These are phyloP conservation scores for Fusarium liriodendri DNA, from an alignment of 2,329 filamentous ascomycete genomes.

Conservation along the genomic window DNA sequence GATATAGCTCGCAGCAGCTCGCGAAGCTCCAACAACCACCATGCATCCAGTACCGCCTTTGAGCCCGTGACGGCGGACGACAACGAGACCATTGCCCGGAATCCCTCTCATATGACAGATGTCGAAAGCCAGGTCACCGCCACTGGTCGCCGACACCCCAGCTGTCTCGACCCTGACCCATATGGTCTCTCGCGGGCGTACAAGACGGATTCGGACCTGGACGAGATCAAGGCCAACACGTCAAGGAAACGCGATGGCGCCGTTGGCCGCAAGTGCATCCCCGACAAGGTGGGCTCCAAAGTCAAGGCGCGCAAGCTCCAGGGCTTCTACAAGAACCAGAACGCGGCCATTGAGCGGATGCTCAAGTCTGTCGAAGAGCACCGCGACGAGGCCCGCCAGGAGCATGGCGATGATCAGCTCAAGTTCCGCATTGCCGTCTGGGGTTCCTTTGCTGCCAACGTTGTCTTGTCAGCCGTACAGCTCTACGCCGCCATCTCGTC, in stretches of 20 bases:
- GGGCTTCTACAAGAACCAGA: constrained; percentile 90
- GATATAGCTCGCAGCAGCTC: constrained; percentile 44
- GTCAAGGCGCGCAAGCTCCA: constrained; percentile 68
- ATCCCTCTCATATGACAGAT: constrained; percentile 54
- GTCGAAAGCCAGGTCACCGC: constrained; percentile 61
- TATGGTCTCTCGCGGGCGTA: constrained; percentile 81
- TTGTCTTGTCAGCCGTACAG: constrained; percentile 83
- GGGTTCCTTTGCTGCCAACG: constrained; percentile 81
- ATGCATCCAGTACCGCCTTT: constrained; percentile 60
- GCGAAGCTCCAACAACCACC: constrained; percentile 41
- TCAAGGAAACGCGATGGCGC: constrained; percentile 75
- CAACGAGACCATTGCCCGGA: constrained; percentile 56
- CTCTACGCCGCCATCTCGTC: constrained; percentile 89
- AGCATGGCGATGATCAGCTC: constrained; percentile 83
- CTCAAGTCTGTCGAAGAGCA: constrained; percentile 95
- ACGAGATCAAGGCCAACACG: constrained; percentile 82
- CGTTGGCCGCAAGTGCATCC: constrained; percentile 26
- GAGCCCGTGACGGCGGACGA: constrained; percentile 52
- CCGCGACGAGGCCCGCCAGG: constrained; percentile 81
- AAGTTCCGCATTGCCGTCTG: constrained; percentile 75
- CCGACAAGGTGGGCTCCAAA: constrained; percentile 39
- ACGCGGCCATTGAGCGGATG: constrained; percentile 91
- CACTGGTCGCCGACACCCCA: constrained; percentile 49
- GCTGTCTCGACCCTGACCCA: constrained; percentile 75
- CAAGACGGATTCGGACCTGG: constrained; percentile 82